A percentile compares a stretch with the other conserved stretches of the same genome.
phyloP scores from a whole-genome alignment of 768 basidiomycete genomes.

The Tulasnella sp. region DNA sequence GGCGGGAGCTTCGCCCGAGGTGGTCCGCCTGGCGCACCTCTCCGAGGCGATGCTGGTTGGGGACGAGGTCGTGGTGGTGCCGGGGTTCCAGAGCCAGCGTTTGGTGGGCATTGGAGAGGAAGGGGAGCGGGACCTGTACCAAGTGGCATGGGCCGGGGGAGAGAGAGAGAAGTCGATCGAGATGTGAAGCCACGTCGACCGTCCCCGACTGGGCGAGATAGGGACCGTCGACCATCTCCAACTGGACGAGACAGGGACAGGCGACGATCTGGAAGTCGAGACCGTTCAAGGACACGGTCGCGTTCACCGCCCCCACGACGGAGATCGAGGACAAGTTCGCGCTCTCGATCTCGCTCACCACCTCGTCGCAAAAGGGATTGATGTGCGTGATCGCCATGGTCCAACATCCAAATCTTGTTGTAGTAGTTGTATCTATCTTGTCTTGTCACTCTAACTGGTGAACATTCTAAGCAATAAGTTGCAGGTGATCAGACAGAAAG shows the following conservation, averaged over 20 bases:
- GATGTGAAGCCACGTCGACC: slow-evolving; percentile 1
- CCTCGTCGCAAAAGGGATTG: too few species aligned
- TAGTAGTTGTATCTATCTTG: too few species aligned
- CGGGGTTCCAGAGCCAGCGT: slow-evolving; percentile 22
- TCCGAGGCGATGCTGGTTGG: not conserved
- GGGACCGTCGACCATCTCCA: slow-evolving; percentile 9
- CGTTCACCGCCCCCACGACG: not conserved
- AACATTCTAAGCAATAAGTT: too few species aligned
- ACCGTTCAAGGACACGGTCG: not conserved
- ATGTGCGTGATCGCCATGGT: too few species aligned
- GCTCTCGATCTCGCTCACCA: slow-evolving; percentile 9
- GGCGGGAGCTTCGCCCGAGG: slow-evolving; percentile 63
- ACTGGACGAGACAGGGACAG: slow-evolving; percentile 11
- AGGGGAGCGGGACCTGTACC: slow-evolving; percentile 29
- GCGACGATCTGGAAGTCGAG: not conserved
- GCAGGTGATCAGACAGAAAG: too few species aligned
- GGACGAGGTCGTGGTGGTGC: slow-evolving; percentile 32
- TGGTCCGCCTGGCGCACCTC: slow-evolving; percentile 32
- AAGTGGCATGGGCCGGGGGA: slow-evolving; percentile 26
- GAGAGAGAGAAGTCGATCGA: slow-evolving; percentile 28
- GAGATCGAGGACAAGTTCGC: slow-evolving; percentile 1
- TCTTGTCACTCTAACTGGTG: too few species aligned
- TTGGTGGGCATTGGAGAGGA: slow-evolving; percentile 26
- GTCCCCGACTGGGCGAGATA: not conserved
- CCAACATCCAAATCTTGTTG: too few species aligned